Conservation (phyloP, 345 rosid genomes). For the Conringia planisiliqua region DNA sequence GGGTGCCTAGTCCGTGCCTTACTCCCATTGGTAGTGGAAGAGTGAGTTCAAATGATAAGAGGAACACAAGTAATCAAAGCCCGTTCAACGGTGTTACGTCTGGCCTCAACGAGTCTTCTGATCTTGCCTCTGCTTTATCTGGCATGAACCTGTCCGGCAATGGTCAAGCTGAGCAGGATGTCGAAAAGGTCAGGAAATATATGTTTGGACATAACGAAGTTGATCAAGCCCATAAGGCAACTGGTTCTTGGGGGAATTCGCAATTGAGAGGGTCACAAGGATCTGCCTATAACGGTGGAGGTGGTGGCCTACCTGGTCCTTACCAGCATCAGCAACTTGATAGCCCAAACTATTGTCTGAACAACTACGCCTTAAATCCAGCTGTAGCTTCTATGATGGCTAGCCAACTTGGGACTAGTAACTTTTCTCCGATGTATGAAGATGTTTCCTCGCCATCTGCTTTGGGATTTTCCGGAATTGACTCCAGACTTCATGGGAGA, state of each 20-base stretch:
- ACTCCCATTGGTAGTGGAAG: constrained; percentile 86
- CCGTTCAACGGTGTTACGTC: constrained; percentile 55
- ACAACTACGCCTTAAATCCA: constrained; percentile 57
- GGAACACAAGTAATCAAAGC: constrained; percentile 46
- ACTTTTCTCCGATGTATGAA: constrained; percentile 60
- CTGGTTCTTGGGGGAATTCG: constrained; percentile 40
- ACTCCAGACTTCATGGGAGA: constrained; percentile 62
- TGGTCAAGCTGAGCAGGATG: constrained; percentile 46
- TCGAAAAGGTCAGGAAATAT: constrained; percentile 47
- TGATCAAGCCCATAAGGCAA: constrained; percentile 37
- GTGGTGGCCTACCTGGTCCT: constrained; percentile 47
- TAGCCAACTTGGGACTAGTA: constrained; percentile 58
- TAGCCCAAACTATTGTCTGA: constrained; percentile 43
- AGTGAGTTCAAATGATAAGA: constrained; percentile 53
- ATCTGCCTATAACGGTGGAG: constrained; percentile 44
- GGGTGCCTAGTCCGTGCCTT: constrained; percentile 87
- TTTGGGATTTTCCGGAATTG: constrained; percentile 56
- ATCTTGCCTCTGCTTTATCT: constrained; percentile 60
- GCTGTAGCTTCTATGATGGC: constrained; percentile 58
- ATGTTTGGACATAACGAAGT: constrained; percentile 47
- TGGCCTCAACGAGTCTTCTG: constrained; percentile 52
- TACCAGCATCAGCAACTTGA: constrained; percentile 55
- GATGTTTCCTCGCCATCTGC: constrained; percentile 65
- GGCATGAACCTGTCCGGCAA: constrained; percentile 57
- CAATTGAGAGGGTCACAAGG: constrained; percentile 67